phyloP scores from a whole-genome alignment of 305 asterid species.

The Striga hermonthica region DNA sequence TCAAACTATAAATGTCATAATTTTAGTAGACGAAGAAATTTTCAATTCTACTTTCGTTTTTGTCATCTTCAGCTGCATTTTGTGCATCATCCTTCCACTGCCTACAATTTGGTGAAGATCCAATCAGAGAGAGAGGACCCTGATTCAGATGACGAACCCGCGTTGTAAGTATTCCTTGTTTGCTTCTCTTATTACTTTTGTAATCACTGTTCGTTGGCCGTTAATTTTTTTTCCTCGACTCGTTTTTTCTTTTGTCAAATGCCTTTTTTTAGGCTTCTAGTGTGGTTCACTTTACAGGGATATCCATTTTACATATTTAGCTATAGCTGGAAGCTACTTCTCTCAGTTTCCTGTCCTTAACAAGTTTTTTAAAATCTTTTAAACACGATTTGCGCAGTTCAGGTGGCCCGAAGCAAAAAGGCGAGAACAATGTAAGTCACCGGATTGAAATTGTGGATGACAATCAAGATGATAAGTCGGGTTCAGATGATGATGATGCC shows the following conservation, averaged over 20 bases:
- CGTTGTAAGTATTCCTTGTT: constrained; percentile 41
- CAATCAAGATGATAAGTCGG: constrained; percentile 31
- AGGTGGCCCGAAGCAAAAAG: constrained; percentile 27
- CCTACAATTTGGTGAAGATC: constrained; percentile 40
- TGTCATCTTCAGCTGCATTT: constrained; percentile 67
- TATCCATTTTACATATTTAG: no score
- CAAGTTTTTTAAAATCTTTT: constrained; percentile 5
- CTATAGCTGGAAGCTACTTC: background rate
- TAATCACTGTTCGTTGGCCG: constrained; percentile 2
- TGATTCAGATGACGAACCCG: constrained; percentile 38
- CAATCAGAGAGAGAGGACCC: constrained; percentile 35
- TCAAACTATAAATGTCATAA: constrained; percentile 26
- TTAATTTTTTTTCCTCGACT: background rate
- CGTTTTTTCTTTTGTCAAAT: background rate
- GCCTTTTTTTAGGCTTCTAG: background rate
- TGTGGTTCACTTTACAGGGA: background rate
- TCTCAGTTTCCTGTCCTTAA: background rate
- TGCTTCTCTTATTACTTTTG: constrained; percentile 1
- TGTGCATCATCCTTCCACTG: constrained; percentile 50
- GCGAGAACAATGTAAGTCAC: constrained; percentile 23
- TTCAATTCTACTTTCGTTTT: constrained; percentile 19
- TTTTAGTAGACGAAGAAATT: constrained; percentile 5
- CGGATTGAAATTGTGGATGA: constrained; percentile 35
- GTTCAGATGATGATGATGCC: constrained; percentile 26
- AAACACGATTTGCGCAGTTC: constrained; percentile 35